A percentile compares a stretch with the other conserved stretches of the same genome.
These are phyloP conservation scores for Papiliotrema laurentii DNA, from an alignment of 1,284 basidiomycete genomes.

Conservation along the genomic window DNA sequence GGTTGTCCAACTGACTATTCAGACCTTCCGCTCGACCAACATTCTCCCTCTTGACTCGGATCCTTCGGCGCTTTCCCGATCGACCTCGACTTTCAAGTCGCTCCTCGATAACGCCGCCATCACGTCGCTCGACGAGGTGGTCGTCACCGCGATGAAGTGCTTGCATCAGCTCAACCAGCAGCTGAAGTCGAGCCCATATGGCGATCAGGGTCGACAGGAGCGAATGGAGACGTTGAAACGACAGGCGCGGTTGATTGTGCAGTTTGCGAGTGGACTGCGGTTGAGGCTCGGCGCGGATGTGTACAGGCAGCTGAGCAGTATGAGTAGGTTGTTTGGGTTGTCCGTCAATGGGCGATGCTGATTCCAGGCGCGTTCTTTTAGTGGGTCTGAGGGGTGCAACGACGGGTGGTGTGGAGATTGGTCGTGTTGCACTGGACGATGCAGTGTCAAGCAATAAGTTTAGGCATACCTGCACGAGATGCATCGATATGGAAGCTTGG, in stretches of 20 bases:
- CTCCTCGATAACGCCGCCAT: constrained; percentile 75
- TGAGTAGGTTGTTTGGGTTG: constrained; percentile 36
- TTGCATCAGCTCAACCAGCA: constrained; percentile 74
- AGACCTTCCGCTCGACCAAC: constrained; percentile 85
- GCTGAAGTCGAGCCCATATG: constrained; percentile 66
- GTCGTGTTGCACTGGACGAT: no score
- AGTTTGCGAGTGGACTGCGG: constrained; percentile 80
- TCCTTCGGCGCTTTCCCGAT: constrained; percentile 74
- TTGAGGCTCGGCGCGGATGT: constrained; percentile 87
- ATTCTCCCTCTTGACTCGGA: constrained; percentile 85
- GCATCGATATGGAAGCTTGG: no score
- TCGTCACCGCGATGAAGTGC: constrained; percentile 91
- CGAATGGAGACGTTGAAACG: constrained; percentile 40
- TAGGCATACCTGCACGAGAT: no score
- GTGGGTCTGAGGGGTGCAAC: no score
- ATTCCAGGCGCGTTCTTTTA: no score
- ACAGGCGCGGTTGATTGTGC: constrained; percentile 58
- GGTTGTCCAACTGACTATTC: neutral
- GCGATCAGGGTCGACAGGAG: constrained; percentile 50
- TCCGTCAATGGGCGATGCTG: no score
- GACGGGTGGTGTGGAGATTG: no score
- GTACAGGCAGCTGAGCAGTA: constrained; percentile 68
- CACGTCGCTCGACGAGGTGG: constrained; percentile 81
- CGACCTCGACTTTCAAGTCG: constrained; percentile 85
- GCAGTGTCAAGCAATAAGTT: no score